A percentile compares a stretch with the other conserved stretches of the same genome.
Evolutionary conservation across 2,329 filamentous ascomycete genomes (phyloP).

Genomic region (Verticillium nubilum): DNA sequence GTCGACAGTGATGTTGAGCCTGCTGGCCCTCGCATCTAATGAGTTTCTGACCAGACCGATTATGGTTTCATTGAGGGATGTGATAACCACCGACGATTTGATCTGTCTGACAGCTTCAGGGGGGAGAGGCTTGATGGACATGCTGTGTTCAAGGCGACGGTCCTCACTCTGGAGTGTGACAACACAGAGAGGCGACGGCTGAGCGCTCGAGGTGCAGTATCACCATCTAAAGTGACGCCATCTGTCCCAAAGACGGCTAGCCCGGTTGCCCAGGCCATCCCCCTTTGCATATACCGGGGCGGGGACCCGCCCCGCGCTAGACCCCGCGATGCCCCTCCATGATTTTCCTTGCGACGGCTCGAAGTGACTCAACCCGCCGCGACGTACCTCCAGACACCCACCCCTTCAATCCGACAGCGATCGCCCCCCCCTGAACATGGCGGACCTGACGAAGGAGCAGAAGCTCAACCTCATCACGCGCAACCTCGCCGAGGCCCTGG

Average conservation of each 20-base stretch:
- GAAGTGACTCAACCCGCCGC: neutral
- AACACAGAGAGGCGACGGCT: neutral
- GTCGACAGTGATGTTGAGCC: slow-evolving; percentile 66
- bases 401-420: neutral
- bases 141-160: slow-evolving; percentile 23
- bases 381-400: neutral
- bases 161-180: neutral
- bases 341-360: neutral
- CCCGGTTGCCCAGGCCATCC: neutral
- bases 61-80: slow-evolving; percentile 65
- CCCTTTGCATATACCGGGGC: neutral
- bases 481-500: slow-evolving; percentile 78
- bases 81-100: slow-evolving; percentile 77
- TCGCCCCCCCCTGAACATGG: slow-evolving; percentile 8
- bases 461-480: slow-evolving; percentile 71
- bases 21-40: slow-evolving; percentile 70
- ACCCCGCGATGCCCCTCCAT: neutral
- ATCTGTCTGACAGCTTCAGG: slow-evolving; percentile 69
- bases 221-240: neutral
- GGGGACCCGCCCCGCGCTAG: neutral
- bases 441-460: slow-evolving; percentile 32
- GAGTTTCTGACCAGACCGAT: slow-evolving; percentile 75
- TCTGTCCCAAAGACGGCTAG: neutral
- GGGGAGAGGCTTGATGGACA: slow-evolving; percentile 66
- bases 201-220: neutral